A percentile compares a stretch with the other conserved stretches of the same genome.
Conservation (phyloP, 2,329 filamentous ascomycete species). For the Rugonectria rugulosa region DNA sequence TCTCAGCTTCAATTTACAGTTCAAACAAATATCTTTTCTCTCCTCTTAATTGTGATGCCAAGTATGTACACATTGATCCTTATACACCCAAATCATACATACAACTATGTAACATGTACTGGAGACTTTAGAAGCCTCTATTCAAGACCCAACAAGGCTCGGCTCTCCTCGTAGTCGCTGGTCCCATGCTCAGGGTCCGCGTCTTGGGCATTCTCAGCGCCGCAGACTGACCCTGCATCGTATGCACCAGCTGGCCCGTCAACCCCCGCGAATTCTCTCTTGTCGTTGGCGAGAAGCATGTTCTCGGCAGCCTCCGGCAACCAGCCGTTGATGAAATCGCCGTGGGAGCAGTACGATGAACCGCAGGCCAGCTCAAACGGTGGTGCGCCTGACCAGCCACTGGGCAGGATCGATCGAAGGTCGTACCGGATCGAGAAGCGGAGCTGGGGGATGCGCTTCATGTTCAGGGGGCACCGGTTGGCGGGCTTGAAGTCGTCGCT, state of each 20-base stretch:
- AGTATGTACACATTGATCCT: too few species aligned
- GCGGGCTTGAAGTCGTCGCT: conserved; percentile 16
- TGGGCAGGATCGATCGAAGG: conserved; percentile 46
- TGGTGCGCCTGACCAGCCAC: conserved; percentile 51
- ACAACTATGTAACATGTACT: not conserved
- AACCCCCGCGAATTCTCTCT: conserved; percentile 16
- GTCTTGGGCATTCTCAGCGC: conserved; percentile 1
- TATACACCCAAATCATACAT: too few species aligned
- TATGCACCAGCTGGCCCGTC: conserved; percentile 3
- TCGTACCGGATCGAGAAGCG: conserved; percentile 56
- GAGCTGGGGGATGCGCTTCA: conserved; percentile 54
- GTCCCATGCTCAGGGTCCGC: conserved; percentile 10
- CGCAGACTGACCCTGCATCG: conserved; percentile 4
- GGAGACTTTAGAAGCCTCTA: not conserved
- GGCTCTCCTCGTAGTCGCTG: conserved; percentile 11
- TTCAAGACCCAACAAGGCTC: not conserved
- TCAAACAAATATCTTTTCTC: too few species aligned
- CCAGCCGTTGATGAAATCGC: conserved; percentile 57
- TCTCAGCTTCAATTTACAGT: too few species aligned
- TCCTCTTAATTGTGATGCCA: too few species aligned
- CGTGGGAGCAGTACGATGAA: conserved; percentile 48
- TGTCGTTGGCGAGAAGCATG: conserved; percentile 11
- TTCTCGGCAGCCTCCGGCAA: conserved; percentile 40
- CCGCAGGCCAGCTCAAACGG: conserved; percentile 52
- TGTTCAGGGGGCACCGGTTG: conserved; percentile 49